A percentile compares a stretch with the other conserved stretches of the same genome.
Evolutionary conservation across 352 stramenopile species (phyloP).

Genomic region (Phytopythium ostracodes): DNA sequence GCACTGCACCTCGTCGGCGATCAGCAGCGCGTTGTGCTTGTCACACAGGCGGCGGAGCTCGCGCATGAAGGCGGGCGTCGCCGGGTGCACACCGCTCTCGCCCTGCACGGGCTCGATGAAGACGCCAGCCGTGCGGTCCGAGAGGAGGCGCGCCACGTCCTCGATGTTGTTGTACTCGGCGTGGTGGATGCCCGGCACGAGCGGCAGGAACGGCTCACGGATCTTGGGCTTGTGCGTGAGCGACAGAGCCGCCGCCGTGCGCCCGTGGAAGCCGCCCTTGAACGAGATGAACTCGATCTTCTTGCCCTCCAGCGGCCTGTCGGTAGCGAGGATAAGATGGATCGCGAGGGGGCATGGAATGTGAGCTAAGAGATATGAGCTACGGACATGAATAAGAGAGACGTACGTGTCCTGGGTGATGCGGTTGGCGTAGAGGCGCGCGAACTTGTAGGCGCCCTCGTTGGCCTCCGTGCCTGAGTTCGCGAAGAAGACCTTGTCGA

Average conservation of each 20-base stretch:
- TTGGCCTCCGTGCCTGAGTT: conserved; percentile 94
- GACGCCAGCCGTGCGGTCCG: conserved; percentile 69
- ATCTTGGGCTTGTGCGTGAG: conserved; percentile 89
- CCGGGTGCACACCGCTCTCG: conserved; percentile 93
- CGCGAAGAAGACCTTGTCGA: conserved; percentile 98
- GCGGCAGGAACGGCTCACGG: conserved; percentile 75
- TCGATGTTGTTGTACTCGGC: conserved; percentile 83
- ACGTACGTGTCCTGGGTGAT: conserved; percentile 67
- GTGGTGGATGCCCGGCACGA: conserved; percentile 74
- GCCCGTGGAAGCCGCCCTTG: conserved; percentile 84
- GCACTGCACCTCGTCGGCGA: conserved; percentile 98
- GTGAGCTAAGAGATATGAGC: not conserved
- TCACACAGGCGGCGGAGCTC: conserved; percentile 90
- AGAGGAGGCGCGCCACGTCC: conserved; percentile 69
- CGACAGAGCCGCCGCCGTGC: conserved; percentile 69
- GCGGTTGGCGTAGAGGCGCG: conserved; percentile 69
- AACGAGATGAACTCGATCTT: conserved; percentile 87
- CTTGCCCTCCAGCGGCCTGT: conserved; percentile 62
- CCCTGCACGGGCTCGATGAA: conserved; percentile 87
- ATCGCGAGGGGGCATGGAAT: not conserved
- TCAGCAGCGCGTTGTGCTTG: conserved; percentile 94
- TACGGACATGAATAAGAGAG: not conserved
- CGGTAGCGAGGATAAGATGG: not conserved
- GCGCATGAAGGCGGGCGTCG: conserved; percentile 89
- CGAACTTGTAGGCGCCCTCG: conserved; percentile 87